Evolutionary conservation across 257 asterid species (phyloP), one percentile per base, ranked within the genome.

Genomic region (Solanum pinnatisectum): DNA sequence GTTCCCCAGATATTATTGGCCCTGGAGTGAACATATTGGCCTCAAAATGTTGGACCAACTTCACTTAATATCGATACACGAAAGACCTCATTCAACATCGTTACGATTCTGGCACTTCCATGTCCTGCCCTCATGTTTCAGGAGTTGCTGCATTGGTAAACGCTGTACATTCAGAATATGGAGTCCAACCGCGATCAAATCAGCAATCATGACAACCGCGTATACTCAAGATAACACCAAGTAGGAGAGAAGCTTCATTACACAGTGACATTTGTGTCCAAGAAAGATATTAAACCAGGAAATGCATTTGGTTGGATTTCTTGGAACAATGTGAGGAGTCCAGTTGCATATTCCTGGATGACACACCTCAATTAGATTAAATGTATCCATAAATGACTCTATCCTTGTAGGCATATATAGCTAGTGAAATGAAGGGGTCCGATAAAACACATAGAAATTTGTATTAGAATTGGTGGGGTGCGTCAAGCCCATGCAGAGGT

Each of bases 271-370:
- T 96, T 96, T 63, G 94, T 94, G 86, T 93, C 97, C 0, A 83
- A 84, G 85, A 92, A 89, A 74, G 93, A 89, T 1, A 90, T 76
- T 0, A 82, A 84, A 22, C 63, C 68, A 6, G 42, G 73, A 60
- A 90, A 91, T 63, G 96, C 91, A 8, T 96, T n/a, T 65, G 98
- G 98, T 3, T 93, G 96, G n/a, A 89, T 96, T 77, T 88, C 96
- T 6, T 96, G 98, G 98, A 93, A 87, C 59, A 94, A 92, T 85
- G 85, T 96, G 44, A 92, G 72, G 89, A 96, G 98, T 88, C 96
- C 98, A 6, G 94, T 94, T 72, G 92, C 95, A 23, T 95, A 90
- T 92, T 85, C 96, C 20, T 95, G 98, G 98, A 27, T 27, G 40
- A 25, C 59, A 39, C 42, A 9, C 87, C 86, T 39, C 65, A 52